A percentile compares a stretch with the other conserved stretches of the same genome.
Conservation (phyloP, 306 rosid species). For the Crotalaria pallida region DNA sequence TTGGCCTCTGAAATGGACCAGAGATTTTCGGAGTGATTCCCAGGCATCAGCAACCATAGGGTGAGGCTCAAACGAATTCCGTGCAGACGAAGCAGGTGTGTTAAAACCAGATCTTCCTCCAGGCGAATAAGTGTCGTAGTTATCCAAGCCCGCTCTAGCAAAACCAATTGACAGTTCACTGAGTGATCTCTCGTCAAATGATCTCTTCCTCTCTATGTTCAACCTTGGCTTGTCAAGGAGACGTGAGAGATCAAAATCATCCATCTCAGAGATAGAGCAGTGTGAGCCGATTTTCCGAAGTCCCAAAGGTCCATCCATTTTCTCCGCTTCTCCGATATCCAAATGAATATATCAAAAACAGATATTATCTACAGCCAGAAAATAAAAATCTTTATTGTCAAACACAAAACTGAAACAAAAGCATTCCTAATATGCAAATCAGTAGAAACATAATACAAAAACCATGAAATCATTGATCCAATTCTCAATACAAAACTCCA, state of each 20-base stretch:
- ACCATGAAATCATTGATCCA: not conserved
- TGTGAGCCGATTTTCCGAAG: conserved; percentile 63
- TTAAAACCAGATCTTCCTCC: conserved; percentile 78
- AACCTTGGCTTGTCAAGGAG: conserved; percentile 70
- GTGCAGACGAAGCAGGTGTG: conserved; percentile 71
- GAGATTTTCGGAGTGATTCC: conserved; percentile 78
- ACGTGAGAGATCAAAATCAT: conserved; percentile 64
- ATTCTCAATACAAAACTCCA: not conserved
- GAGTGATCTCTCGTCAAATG: conserved; percentile 90
- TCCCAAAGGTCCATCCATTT: conserved; percentile 64
- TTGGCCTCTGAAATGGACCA: conserved; percentile 61
- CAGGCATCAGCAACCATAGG: conserved; percentile 95
- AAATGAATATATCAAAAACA: conserved; percentile 3
- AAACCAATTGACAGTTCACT: conserved; percentile 74
- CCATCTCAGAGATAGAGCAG: conserved; percentile 75
- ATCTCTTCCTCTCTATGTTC: conserved; percentile 80
- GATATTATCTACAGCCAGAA: conserved; percentile 18
- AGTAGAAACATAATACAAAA: not conserved
- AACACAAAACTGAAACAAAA: conserved; percentile 9
- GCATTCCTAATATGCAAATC: not conserved
- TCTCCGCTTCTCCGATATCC: conserved; percentile 23
- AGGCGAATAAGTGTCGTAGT: conserved; percentile 63
- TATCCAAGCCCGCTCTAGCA: conserved; percentile 49
- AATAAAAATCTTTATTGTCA: not conserved
- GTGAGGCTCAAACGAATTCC: conserved; percentile 89